Evolutionary conservation across 2,329 filamentous ascomycete genomes (phyloP).

Genomic region (Lecanosticta acicola): DNA sequence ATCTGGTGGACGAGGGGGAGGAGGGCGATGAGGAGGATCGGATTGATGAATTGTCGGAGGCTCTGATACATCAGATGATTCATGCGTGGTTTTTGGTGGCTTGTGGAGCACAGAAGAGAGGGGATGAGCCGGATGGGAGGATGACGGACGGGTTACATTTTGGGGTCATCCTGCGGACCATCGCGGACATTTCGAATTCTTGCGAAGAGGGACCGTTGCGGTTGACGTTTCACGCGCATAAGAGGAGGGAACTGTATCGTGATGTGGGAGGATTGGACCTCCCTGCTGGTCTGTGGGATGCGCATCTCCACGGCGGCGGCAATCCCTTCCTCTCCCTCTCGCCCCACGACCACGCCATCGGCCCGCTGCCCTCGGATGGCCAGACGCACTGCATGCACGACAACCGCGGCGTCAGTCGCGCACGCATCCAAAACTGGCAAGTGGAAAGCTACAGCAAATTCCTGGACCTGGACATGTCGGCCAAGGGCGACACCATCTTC

Average conservation of each 20-base stretch:
- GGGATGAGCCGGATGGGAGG: constrained; percentile 31
- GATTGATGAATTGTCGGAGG: constrained; percentile 34
- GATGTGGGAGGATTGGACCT: background rate
- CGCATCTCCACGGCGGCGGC: background rate
- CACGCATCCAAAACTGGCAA: constrained; percentile 31
- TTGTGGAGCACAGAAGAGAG: constrained; percentile 34
- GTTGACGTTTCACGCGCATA: constrained; percentile 32
- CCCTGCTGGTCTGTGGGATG: background rate
- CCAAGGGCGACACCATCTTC: constrained; percentile 33
- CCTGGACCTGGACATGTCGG: constrained; percentile 32
- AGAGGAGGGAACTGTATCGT: constrained; percentile 4
- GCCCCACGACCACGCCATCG: constrained; percentile 15
- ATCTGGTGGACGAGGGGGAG: constrained; percentile 13
- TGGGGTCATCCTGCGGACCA: constrained; percentile 36
- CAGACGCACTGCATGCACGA: constrained; percentile 30
- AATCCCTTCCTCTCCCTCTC: constrained; percentile 21
- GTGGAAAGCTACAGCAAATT: constrained; percentile 27
- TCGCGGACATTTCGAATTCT: constrained; percentile 31
- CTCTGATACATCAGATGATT: constrained; percentile 43
- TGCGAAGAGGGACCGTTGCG: constrained; percentile 26
- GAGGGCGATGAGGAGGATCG: constrained; percentile 16
- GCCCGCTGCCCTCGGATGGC: constrained; percentile 17
- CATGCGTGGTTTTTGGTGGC: constrained; percentile 42
- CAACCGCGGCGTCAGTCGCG: constrained; percentile 26
- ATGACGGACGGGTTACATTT: constrained; percentile 37